These are phyloP conservation scores for Heliamphora pulchella DNA, from an alignment of 179 eudicot genomes.

Conservation along the genomic window DNA sequence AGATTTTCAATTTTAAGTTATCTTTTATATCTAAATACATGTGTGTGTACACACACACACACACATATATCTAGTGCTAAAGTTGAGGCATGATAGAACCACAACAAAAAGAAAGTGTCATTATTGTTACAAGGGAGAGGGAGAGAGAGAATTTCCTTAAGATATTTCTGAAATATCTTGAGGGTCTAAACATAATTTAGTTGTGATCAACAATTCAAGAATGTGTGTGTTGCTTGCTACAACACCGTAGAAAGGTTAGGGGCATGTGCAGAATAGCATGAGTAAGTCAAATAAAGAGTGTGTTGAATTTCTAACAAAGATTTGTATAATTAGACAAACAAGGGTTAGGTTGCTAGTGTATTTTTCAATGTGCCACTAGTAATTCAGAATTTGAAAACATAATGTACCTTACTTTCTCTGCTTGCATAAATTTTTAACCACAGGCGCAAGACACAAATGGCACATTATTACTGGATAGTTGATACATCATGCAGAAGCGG, in stretches of 20 bases:
- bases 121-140: neutral
- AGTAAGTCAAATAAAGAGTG: neutral
- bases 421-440: neutral
- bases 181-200: neutral
- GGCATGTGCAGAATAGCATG: neutral
- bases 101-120: neutral
- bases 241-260: neutral
- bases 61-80: neutral
- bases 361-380: neutral
- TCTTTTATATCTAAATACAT: too few relatives aligned
- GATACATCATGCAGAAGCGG: too few relatives aligned
- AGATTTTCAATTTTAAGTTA: neutral
- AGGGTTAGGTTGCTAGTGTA: neutral
- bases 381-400: neutral
- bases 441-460: neutral
- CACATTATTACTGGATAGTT: neutral
- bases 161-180: neutral
- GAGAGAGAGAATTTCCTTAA: neutral
- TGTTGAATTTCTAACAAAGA: neutral
- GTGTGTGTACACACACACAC: too few relatives aligned
- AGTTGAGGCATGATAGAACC: neutral
- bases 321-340: neutral
- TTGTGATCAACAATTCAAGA: neutral
- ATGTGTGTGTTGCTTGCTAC: neutral
- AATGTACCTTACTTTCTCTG: neutral